Evolutionary conservation across 2,329 filamentous ascomycete genomes (phyloP).

Genomic region (Grosmannia huntii): DNA sequence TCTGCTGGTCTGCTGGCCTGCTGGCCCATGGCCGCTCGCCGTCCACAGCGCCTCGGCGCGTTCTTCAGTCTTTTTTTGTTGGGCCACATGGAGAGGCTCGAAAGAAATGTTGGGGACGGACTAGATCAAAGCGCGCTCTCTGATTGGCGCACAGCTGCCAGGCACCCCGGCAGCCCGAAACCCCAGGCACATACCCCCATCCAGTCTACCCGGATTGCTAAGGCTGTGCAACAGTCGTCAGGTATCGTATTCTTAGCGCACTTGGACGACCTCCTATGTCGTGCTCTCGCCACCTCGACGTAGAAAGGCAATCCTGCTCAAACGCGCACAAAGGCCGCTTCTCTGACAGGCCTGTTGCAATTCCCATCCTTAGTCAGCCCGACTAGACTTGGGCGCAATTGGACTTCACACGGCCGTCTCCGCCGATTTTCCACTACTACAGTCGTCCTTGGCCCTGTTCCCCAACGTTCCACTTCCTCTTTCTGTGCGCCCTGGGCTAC

Average conservation of each 20-base stretch:
- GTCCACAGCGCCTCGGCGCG: not conserved
- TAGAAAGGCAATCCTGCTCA: not conserved
- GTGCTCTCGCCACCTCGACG: not conserved
- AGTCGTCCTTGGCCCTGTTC: not conserved
- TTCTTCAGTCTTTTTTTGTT: not conserved
- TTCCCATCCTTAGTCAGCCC: not conserved
- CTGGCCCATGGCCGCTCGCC: not conserved
- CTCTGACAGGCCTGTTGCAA: not conserved
- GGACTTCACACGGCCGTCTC: not conserved
- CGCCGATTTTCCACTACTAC: not conserved
- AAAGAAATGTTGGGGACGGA: constrained; percentile 1
- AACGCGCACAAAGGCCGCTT: not conserved
- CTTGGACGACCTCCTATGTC: no score
- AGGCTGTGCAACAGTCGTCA: no score
- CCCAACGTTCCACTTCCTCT: not conserved
- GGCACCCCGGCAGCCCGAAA: not conserved
- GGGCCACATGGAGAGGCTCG: not conserved
- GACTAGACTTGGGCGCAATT: not conserved
- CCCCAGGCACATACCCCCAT: no score
- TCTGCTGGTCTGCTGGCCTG: no score
- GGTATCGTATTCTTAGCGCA: no score
- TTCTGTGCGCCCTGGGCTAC: not conserved
- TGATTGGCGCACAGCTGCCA: not conserved
- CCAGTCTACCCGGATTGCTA: no score
- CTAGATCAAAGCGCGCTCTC: not conserved